Evolutionary conservation across 2,329 filamentous ascomycete genomes (phyloP).

Genomic region (Tolypocladium inflatum): DNA sequence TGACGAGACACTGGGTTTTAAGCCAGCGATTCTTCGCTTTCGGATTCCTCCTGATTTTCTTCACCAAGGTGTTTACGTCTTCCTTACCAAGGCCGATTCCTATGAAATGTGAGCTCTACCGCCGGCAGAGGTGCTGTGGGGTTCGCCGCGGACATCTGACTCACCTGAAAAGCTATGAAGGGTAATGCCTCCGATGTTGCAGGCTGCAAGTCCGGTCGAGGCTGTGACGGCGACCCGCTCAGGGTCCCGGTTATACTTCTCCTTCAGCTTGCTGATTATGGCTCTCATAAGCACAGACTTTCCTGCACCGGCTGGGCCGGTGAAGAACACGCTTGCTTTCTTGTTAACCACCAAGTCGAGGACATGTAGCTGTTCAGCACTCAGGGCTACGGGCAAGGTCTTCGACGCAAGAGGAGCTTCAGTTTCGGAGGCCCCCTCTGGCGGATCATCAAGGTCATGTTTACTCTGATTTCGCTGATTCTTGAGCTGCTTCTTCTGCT

Average conservation of each 20-base stretch:
- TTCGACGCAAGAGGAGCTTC: slow-evolving; percentile 26
- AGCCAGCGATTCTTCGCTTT: slow-evolving; percentile 89
- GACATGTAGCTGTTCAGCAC: slow-evolving; percentile 77
- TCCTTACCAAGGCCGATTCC: slow-evolving; percentile 89
- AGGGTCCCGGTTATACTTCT: slow-evolving; percentile 65
- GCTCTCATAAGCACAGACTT: slow-evolving; percentile 94
- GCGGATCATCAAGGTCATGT: slow-evolving; percentile 25
- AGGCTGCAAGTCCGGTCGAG: slow-evolving; percentile 90
- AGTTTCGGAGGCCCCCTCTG: slow-evolving; percentile 32
- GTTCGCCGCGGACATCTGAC: not conserved
- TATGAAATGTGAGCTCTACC: slow-evolving; percentile 6
- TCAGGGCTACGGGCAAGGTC: slow-evolving; percentile 57
- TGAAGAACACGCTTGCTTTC: slow-evolving; percentile 91
- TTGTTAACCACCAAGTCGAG: slow-evolving; percentile 72
- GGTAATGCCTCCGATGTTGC: slow-evolving; percentile 92
- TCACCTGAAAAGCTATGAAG: slow-evolving; percentile 85
- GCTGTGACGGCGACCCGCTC: slow-evolving; percentile 89
- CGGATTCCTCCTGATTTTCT: slow-evolving; percentile 80
- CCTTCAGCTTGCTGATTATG: slow-evolving; percentile 73
- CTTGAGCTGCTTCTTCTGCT: slow-evolving; percentile 66
- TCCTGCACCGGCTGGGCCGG: slow-evolving; percentile 89
- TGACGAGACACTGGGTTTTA: slow-evolving; percentile 73
- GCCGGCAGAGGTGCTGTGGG: not conserved
- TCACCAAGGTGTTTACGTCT: slow-evolving; percentile 66
- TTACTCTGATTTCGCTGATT: slow-evolving; percentile 37